Evolutionary conservation across 371 early-diverging fungal genomes (phyloP).

Genomic region (Lichtheimia corymbifera): DNA sequence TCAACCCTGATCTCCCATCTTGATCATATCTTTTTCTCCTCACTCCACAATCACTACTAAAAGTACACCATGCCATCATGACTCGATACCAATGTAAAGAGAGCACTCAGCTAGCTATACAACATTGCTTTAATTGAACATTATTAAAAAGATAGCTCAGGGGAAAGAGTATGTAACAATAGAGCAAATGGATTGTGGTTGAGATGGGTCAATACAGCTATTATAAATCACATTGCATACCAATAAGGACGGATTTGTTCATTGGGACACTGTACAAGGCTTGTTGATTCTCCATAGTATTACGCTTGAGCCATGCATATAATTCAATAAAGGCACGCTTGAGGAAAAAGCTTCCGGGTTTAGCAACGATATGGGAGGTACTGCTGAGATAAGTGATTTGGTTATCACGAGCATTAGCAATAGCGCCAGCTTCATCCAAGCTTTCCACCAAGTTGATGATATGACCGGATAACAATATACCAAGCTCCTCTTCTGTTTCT

Average conservation of each 20-base stretch:
- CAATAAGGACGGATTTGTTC: slow-evolving; percentile 19
- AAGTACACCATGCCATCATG: no score
- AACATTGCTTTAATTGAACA: no score
- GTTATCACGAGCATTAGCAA: slow-evolving; percentile 4
- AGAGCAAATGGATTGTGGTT: neutral
- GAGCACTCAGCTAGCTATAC: no score
- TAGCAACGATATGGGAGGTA: slow-evolving; percentile 7
- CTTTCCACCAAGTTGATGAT: slow-evolving; percentile 12
- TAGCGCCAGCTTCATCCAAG: neutral
- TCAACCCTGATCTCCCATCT: slow-evolving; percentile 50
- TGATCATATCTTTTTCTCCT: slow-evolving; percentile 3
- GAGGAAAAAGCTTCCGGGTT: slow-evolving; percentile 7
- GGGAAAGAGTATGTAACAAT: no score
- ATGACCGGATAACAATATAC: slow-evolving; percentile 3
- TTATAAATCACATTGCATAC: slow-evolving; percentile 21
- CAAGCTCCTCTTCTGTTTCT: slow-evolving; percentile 6
- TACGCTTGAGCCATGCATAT: slow-evolving; percentile 17
- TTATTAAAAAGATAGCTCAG: no score
- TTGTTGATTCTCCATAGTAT: slow-evolving; percentile 19
- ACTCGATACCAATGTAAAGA: no score
- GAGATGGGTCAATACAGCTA: neutral
- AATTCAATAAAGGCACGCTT: slow-evolving; percentile 14
- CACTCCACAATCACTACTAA: no score
- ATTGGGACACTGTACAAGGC: slow-evolving; percentile 20
- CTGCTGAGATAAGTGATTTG: slow-evolving; percentile 20